Base-by-base conservation (phyloP, 257 asterid genomes). In the Gentiana macrophylla region DNA sequence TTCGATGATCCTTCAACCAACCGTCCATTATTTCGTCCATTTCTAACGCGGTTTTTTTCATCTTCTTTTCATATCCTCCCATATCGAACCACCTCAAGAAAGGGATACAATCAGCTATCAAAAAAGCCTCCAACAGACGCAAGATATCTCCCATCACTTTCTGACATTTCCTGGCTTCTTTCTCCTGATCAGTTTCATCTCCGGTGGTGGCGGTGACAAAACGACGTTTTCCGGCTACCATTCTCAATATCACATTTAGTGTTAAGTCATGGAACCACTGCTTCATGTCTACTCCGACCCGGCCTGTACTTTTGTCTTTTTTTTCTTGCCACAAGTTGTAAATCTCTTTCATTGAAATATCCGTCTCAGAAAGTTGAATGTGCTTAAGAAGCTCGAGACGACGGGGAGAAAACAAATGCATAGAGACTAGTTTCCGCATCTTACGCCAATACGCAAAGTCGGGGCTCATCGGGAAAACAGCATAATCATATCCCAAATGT, bases 1-100 rank as follows among this genome's bases (percentile, higher is more conserved):
- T 36, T 4, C 44, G 59, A 47, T 71, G 81, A 32, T 75, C 75
- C 24, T 53, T 37, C 62, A 75, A 62, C 75, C 81, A 75, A 3
- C 49, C 60, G 3, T 46, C 67, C 32, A 71, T 49, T 2, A 71
- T 43, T 12, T 4, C 8, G 8, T 75, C 81, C 47, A 62, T 59
- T 59, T 68, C 78, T n/a, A 57, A 41, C 8, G 49, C 62, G 52
- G 50, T 52, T 32, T 36, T 50, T 12, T 75, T 75, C 78, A 75
- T 68, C 11, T 55, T 66, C 34, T 55, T 71, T 61, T 65, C 72
- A 38, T 68, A 32, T 4, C 78, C 78, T 12, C 24, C 24, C 24
- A 24, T 24, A 24, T 24, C 24, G 24, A 24, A 24, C 24, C 24
- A 24, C 24, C 24, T 24, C 24, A 24, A 24, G 24, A 24, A 24